A percentile compares a stretch with the other conserved stretches of the same genome.
Evolutionary conservation across 306 rosid genomes (phyloP).

Genomic region (Quillaja saponaria): DNA sequence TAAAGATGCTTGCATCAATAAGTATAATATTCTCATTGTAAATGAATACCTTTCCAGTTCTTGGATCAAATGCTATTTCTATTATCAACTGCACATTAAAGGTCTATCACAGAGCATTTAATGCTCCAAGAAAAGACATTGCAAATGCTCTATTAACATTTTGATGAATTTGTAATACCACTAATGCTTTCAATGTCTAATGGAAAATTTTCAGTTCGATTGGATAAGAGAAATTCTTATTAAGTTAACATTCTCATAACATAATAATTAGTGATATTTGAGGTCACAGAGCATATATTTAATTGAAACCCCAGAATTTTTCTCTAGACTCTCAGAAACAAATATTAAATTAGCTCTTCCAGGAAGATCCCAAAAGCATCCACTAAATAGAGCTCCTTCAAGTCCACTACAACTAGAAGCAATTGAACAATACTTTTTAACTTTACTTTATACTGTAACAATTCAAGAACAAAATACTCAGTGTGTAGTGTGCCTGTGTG

Average conservation of each 20-base stretch:
- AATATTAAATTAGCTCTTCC: background rate
- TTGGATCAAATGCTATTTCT: conserved; percentile 10
- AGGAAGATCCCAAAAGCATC: background rate
- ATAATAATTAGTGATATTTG: conserved; percentile 1
- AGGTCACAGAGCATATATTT: too few species aligned
- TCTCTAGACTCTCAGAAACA: background rate
- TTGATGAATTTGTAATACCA: conserved; percentile 19
- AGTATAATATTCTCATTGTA: conserved; percentile 11
- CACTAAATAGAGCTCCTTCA: background rate
- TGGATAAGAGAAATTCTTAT: conserved; percentile 17
- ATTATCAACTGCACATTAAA: conserved; percentile 25
- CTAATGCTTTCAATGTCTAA: conserved; percentile 1
- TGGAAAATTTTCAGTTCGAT: conserved; percentile 1
- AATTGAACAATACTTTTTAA: background rate
- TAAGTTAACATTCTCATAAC: background rate
- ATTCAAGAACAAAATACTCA: background rate
- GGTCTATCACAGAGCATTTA: background rate
- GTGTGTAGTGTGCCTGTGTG: too few species aligned
- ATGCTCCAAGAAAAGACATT: background rate
- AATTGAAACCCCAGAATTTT: too few species aligned
- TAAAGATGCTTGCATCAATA: conserved; percentile 8
- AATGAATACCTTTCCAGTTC: conserved; percentile 10
- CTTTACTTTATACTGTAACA: background rate
- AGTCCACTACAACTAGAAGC: background rate
- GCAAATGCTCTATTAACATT: background rate